Evolutionary conservation across 73 alveolate genomes (phyloP).

Genomic region (Tetrahymena thermophila): DNA sequence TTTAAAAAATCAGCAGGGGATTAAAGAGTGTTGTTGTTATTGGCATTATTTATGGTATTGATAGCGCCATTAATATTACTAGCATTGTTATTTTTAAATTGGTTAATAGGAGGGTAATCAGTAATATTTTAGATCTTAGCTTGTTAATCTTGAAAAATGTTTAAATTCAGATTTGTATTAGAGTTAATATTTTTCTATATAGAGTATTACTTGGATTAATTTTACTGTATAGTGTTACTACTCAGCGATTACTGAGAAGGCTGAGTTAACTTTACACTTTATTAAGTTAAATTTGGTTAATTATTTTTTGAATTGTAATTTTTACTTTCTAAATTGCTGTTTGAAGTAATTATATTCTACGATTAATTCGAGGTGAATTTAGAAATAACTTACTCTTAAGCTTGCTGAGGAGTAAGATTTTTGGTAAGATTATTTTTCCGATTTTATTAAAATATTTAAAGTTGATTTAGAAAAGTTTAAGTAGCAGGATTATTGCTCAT

Average conservation of each 20-base stretch:
- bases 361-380: neutral
- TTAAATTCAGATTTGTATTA: neutral
- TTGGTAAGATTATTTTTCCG: too few species aligned
- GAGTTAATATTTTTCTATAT: neutral
- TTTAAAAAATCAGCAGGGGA: neutral
- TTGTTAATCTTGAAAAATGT: neutral
- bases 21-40: neutral
- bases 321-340: neutral
- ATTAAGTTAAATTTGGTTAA: neutral
- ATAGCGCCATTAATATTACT: neutral
- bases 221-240: neutral
- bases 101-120: neutral
- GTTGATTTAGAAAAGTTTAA: too few species aligned
- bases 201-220: neutral
- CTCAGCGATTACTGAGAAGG: neutral
- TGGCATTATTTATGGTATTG: neutral
- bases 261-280: neutral
- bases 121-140: neutral
- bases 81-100: neutral
- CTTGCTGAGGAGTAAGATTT: neutral
- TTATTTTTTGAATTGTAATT: too few species aligned
- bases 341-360: neutral
- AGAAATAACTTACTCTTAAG: neutral
- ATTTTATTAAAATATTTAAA: too few species aligned
- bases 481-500: too few species aligned